Conservation (phyloP, 2,329 filamentous ascomycete species). For the Didymellaceae sp. region DNA sequence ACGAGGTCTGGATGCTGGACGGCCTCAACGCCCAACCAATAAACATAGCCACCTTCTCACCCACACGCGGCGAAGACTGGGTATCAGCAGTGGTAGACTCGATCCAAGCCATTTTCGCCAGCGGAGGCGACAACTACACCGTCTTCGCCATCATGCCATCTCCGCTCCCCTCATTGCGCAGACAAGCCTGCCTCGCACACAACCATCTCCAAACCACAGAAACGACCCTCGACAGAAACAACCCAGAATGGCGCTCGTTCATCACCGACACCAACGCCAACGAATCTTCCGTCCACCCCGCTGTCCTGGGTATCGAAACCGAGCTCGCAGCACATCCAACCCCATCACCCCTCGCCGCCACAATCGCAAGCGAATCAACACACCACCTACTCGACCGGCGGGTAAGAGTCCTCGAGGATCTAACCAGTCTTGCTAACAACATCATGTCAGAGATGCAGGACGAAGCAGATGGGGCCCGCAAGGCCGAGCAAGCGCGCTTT, state of each 20-base stretch:
- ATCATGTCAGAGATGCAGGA: slow-evolving; percentile 58
- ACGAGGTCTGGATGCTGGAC: slow-evolving; percentile 85
- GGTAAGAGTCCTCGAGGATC: slow-evolving; percentile 18
- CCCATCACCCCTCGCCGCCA: slow-evolving; percentile 16
- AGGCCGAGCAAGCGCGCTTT: slow-evolving; percentile 63
- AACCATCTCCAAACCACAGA: slow-evolving; percentile 53
- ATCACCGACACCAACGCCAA: slow-evolving; percentile 37
- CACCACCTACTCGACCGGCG: slow-evolving; percentile 31
- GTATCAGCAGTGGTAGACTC: slow-evolving; percentile 67
- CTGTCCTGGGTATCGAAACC: slow-evolving; percentile 25
- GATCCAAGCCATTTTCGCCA: slow-evolving; percentile 71
- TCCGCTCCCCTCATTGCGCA: slow-evolving; percentile 60
- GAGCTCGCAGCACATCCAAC: slow-evolving; percentile 23
- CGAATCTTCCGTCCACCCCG: slow-evolving; percentile 23
- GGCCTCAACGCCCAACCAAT: slow-evolving; percentile 77
- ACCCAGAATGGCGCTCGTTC: slow-evolving; percentile 55
- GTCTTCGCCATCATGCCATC: slow-evolving; percentile 77
- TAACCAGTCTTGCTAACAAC: slow-evolving; percentile 38
- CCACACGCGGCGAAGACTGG: slow-evolving; percentile 63
- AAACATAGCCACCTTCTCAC: slow-evolving; percentile 58
- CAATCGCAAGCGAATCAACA: slow-evolving; percentile 30
- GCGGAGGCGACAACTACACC: slow-evolving; percentile 74
- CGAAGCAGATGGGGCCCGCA: slow-evolving; percentile 58
- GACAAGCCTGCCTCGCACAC: slow-evolving; percentile 54
- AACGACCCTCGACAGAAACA: slow-evolving; percentile 46